These are phyloP conservation scores for Rhodotorula taiwanensis DNA, from an alignment of 768 basidiomycete genomes.

Conservation along the genomic window DNA sequence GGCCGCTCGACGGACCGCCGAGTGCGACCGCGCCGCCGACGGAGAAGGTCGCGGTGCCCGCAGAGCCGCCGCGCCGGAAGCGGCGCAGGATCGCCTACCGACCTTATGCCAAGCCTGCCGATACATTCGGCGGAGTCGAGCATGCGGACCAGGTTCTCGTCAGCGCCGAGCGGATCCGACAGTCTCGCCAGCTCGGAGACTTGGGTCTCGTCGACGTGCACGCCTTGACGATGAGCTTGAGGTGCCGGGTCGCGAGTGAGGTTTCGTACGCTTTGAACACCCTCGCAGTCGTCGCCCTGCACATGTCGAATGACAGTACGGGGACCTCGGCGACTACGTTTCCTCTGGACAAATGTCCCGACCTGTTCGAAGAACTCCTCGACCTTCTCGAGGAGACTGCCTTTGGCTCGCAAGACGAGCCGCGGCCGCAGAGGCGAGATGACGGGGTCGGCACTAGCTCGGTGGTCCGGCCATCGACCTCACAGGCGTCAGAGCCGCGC, in stretches of 20 bases:
- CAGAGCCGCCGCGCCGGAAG: constrained; percentile 28
- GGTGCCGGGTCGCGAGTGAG: constrained; percentile 74
- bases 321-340: constrained; percentile 50
- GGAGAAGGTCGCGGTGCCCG: background rate
- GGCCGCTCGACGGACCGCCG: too few relatives aligned
- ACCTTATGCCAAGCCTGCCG: constrained; percentile 14
- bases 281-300: constrained; percentile 62
- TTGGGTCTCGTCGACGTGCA: constrained; percentile 60
- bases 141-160: constrained; percentile 12
- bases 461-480: too few relatives aligned
- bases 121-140: constrained; percentile 28
- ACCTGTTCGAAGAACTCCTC: constrained; percentile 76
- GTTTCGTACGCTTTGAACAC: constrained; percentile 84
- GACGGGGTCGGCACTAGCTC: background rate
- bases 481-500: constrained; percentile 41
- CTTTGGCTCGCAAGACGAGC: constrained; percentile 40
- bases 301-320: constrained; percentile 5
- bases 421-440: constrained; percentile 21
- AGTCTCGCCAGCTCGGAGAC: constrained; percentile 23
- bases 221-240: constrained; percentile 83
- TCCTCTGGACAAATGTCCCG: constrained; percentile 65
- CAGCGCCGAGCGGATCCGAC: constrained; percentile 6
- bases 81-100: constrained; percentile 36
- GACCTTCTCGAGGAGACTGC: constrained; percentile 63
- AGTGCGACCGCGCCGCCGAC: too few relatives aligned